Evolutionary conservation across 108 stramenopile species (phyloP).

Genomic region (Chaetoceros muelleri): DNA sequence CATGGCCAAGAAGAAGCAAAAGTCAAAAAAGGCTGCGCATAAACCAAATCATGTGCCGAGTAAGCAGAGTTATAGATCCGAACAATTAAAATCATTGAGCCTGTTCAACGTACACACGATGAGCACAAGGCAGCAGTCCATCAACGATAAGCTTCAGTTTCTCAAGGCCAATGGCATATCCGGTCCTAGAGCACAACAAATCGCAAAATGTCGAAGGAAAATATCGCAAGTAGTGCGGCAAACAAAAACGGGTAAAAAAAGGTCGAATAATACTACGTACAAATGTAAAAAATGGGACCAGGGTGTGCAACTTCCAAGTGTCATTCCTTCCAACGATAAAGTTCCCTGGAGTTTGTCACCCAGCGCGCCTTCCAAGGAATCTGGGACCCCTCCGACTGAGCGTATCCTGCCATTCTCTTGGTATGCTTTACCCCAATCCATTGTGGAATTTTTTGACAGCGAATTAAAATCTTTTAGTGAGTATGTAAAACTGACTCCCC

Average conservation of each 20-base stretch:
- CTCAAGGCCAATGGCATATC: neutral
- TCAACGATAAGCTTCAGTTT: neutral
- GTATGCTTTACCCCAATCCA: neutral
- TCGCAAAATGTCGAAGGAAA: neutral
- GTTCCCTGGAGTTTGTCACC: neutral
- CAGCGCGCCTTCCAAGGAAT: neutral
- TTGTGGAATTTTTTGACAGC: conserved; percentile 15
- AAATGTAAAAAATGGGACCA: neutral
- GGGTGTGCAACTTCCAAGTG: neutral
- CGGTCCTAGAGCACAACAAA: neutral
- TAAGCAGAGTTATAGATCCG: neutral
- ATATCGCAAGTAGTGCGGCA: neutral
- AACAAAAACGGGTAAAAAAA: neutral
- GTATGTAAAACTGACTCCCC: conserved; percentile 42
- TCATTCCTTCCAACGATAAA: neutral
- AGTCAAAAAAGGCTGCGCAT: neutral
- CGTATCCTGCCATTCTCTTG: neutral
- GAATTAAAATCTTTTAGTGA: conserved; percentile 47
- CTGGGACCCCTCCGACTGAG: neutral
- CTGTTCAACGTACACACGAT: neutral
- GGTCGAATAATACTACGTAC: neutral
- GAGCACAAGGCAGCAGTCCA: neutral
- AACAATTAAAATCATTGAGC: neutral
- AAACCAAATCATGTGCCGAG: neutral
- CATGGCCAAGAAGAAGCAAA: neutral